A percentile compares a stretch with the other conserved stretches of the same genome.
These are phyloP conservation scores for Trichoderma sp. DNA, from an alignment of 2,329 filamentous ascomycete species.

Conservation along the genomic window DNA sequence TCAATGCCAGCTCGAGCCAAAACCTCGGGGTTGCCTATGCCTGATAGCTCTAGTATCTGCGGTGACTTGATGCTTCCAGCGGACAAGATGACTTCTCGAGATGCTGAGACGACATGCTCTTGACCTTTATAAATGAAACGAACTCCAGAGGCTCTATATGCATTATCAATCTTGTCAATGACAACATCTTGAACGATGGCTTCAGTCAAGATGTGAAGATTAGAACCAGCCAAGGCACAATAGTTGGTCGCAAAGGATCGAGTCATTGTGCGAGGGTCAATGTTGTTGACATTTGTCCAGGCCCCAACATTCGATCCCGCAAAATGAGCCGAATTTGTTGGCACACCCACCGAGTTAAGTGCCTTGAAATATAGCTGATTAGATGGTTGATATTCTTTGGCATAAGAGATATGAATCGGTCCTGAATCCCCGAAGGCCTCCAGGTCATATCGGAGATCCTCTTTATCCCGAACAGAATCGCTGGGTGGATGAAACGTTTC, in stretches of 20 bases:
- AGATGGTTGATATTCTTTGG: constrained; percentile 38
- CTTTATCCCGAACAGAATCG: constrained; percentile 33
- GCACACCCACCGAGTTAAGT: constrained; percentile 43
- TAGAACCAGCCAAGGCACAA: constrained; percentile 41
- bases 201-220: constrained; percentile 40
- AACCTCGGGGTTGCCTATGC: constrained; percentile 49
- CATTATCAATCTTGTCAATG: constrained; percentile 27
- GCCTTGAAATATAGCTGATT: constrained; percentile 49
- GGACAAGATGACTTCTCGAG: constrained; percentile 56
- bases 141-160: constrained; percentile 32
- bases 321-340: constrained; percentile 44
- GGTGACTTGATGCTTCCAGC: constrained; percentile 58
- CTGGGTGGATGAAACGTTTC: constrained; percentile 47
- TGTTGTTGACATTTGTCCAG: constrained; percentile 48
- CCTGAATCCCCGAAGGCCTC: constrained; percentile 43
- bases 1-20: constrained; percentile 39
- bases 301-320: constrained; percentile 51
- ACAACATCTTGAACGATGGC: constrained; percentile 31
- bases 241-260: constrained; percentile 51
- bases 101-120: constrained; percentile 38
- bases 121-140: constrained; percentile 39
- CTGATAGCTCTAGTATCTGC: constrained; percentile 60
- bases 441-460: constrained; percentile 40
- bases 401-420: constrained; percentile 49
- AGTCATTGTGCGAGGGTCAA: constrained; percentile 44